A percentile compares a stretch with the other conserved stretches of the same genome.
phyloP scores from a whole-genome alignment of 2,329 filamentous ascomycete genomes.

The Coniosporium tulheliwenetii region DNA sequence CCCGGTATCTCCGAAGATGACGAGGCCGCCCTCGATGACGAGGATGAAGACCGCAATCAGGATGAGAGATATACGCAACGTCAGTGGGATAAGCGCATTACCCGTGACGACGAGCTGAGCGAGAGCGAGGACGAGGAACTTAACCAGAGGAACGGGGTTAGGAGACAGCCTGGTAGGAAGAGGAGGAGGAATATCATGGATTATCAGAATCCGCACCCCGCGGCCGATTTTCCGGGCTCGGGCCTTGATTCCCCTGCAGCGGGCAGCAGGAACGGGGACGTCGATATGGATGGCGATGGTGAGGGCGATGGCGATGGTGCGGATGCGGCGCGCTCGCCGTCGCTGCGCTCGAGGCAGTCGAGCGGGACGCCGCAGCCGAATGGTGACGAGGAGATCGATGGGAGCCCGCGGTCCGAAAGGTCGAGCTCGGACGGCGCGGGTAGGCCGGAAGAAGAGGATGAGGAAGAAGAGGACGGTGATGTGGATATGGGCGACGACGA shows the following conservation, averaged over 20 bases:
- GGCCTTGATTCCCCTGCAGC: constrained; percentile 1
- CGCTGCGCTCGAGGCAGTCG: too few species aligned
- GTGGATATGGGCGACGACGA: constrained; percentile 11
- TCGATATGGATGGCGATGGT: too few species aligned
- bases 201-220: constrained; percentile 40
- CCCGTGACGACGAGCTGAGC: constrained; percentile 66
- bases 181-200: constrained; percentile 45
- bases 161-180: constrained; percentile 31
- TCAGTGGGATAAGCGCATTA: constrained; percentile 63
- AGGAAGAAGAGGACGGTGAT: constrained; percentile 15
- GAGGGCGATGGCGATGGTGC: too few species aligned
- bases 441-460: background rate
- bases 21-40: constrained; percentile 48
- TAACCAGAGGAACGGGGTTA: constrained; percentile 55
- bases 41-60: constrained; percentile 75
- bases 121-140: constrained; percentile 85
- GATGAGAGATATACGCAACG: constrained; percentile 71
- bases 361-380: too few species aligned
- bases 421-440: too few species aligned
- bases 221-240: constrained; percentile 21
- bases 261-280: too few species aligned
- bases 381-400: too few species aligned
- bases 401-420: too few species aligned
- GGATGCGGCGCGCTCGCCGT: too few species aligned
- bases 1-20: constrained; percentile 39